phyloP scores from a whole-genome alignment of 768 basidiomycete genomes.

The Thelephora ganbajun region DNA sequence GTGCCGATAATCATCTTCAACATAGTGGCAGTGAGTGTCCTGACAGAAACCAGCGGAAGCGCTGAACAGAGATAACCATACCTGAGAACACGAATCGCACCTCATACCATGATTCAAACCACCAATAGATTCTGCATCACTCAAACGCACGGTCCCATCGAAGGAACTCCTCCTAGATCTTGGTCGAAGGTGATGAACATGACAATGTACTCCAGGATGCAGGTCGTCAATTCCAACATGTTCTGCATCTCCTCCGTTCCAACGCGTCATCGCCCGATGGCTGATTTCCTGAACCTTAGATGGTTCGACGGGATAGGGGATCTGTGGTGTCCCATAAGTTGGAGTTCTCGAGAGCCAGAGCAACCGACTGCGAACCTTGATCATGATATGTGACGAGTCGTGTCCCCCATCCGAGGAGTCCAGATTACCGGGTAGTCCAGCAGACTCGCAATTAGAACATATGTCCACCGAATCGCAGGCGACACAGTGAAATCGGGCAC shows the following conservation, averaged over 20 bases:
- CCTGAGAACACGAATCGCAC: slow-evolving; percentile 50
- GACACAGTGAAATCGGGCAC: slow-evolving; percentile 87
- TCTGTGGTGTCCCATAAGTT: slow-evolving; percentile 28
- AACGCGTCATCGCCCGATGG: slow-evolving; percentile 56
- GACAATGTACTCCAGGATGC: slow-evolving; percentile 20
- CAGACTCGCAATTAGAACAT: slow-evolving; percentile 78
- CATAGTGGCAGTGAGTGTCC: background rate
- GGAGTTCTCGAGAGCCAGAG: slow-evolving; percentile 1
- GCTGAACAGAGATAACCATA: slow-evolving; percentile 15
- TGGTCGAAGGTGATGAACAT: slow-evolving; percentile 1
- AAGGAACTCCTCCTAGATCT: slow-evolving; percentile 43
- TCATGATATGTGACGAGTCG: slow-evolving; percentile 79
- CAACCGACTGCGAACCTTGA: slow-evolving; percentile 46
- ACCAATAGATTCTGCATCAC: slow-evolving; percentile 14
- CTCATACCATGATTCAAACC: slow-evolving; percentile 40
- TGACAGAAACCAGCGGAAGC: background rate
- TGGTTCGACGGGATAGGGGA: slow-evolving; percentile 69
- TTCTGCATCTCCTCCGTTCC: slow-evolving; percentile 65
- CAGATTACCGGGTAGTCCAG: slow-evolving; percentile 71
- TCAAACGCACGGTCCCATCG: slow-evolving; percentile 9
- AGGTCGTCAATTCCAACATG: slow-evolving; percentile 24
- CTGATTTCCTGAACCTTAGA: slow-evolving; percentile 67
- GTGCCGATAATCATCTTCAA: slow-evolving; percentile 57
- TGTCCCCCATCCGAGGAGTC: slow-evolving; percentile 70
- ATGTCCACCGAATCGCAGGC: slow-evolving; percentile 79